phyloP scores from a whole-genome alignment of 257 asterid species.

The Paulownia fortunei region DNA sequence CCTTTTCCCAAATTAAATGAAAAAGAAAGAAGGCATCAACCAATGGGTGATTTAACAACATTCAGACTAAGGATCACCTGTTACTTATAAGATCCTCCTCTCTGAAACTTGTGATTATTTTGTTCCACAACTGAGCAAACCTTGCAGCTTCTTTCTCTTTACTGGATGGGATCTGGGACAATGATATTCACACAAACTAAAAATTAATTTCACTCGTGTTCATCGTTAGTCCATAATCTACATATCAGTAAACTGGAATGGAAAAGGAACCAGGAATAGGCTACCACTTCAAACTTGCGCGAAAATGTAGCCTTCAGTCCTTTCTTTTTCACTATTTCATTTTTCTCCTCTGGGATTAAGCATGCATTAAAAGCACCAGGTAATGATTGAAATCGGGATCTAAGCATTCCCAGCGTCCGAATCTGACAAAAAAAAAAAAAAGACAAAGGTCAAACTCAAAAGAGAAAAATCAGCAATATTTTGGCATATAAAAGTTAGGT shows the following conservation, averaged over 20 bases:
- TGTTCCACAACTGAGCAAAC: constrained; percentile 91
- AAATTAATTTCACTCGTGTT: background rate
- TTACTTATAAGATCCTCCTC: constrained; percentile 95
- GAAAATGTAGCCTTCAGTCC: constrained; percentile 76
- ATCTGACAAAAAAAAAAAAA: constrained; percentile 50
- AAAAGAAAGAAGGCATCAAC: constrained; percentile 24
- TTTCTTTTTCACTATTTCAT: constrained; percentile 61
- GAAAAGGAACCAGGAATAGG: background rate
- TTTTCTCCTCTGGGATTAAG: constrained; percentile 76
- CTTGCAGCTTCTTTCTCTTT: constrained; percentile 89
- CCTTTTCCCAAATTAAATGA: constrained; percentile 22
- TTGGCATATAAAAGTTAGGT: background rate
- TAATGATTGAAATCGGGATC: constrained; percentile 85
- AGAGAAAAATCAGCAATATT: constrained; percentile 11
- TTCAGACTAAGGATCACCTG: constrained; percentile 51
- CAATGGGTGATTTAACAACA: background rate
- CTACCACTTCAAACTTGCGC: constrained; percentile 67
- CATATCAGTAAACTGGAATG: background rate
- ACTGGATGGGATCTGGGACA: constrained; percentile 62
- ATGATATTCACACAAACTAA: constrained; percentile 22
- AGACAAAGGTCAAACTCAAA: background rate
- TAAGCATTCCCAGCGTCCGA: constrained; percentile 85
- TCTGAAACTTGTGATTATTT: constrained; percentile 89
- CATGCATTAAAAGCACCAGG: constrained; percentile 90
- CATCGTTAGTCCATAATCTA: constrained; percentile 15